Evolutionary conservation across 2,329 filamentous ascomycete genomes (phyloP).

Genomic region (Pseudocercospora fijiensis): DNA sequence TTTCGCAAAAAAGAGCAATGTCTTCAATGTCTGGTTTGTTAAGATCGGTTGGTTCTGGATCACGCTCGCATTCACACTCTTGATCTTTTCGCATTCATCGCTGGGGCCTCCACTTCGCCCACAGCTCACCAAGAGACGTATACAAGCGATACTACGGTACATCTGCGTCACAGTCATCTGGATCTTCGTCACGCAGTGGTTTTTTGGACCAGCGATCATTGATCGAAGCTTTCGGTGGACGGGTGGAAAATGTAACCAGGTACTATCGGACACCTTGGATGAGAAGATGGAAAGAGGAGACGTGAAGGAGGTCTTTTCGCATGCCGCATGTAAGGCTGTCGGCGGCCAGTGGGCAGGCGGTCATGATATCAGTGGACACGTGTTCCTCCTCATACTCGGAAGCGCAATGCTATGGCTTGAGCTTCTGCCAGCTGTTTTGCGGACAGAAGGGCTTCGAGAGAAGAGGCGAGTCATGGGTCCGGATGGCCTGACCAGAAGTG

Average conservation of each 20-base stretch:
- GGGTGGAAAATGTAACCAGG: constrained; percentile 75
- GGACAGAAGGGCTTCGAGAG: constrained; percentile 52
- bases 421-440: constrained; percentile 62
- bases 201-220: constrained; percentile 84
- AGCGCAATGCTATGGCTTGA: constrained; percentile 81
- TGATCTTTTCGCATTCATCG: constrained; percentile 67
- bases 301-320: constrained; percentile 60
- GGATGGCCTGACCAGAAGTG: constrained; percentile 61
- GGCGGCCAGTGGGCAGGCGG: constrained; percentile 90
- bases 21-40: constrained; percentile 91
- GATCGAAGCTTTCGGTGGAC: constrained; percentile 87
- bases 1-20: constrained; percentile 89
- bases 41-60: constrained; percentile 96
- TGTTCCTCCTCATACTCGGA: constrained; percentile 85
- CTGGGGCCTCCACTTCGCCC: constrained; percentile 46
- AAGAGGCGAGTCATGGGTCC: constrained; percentile 64
- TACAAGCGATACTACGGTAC: constrained; percentile 68
- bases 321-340: constrained; percentile 75
- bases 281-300: constrained; percentile 44
- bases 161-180: constrained; percentile 71
- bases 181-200: constrained; percentile 93
- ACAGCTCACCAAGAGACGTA: constrained; percentile 47
- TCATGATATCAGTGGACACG: constrained; percentile 93
- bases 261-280: constrained; percentile 46
- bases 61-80: constrained; percentile 68